Conservation (phyloP, 768 basidiomycete species). For the Podaxis pistillaris region DNA sequence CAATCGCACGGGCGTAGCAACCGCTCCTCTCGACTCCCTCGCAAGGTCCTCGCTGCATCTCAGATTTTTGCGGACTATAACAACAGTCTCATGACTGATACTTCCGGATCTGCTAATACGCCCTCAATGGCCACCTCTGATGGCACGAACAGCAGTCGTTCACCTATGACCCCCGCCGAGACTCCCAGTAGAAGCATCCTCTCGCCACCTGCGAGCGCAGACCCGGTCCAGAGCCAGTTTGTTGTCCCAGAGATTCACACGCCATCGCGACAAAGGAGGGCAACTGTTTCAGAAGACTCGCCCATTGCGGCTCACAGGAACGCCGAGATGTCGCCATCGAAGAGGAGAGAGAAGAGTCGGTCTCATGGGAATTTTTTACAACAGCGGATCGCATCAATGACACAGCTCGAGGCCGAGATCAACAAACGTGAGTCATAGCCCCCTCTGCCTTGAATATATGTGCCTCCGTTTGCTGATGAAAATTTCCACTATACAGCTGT, state of each 20-base stretch:
- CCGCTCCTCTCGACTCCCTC: conserved; percentile 56
- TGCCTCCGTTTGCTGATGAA: neutral
- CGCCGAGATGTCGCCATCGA: conserved; percentile 55
- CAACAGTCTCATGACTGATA: conserved; percentile 30
- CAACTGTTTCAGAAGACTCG: conserved; percentile 67
- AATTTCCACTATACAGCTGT: conserved; percentile 28
- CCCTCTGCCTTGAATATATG: neutral
- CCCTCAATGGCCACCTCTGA: conserved; percentile 28
- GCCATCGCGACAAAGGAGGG: conserved; percentile 49
- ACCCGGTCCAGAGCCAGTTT: conserved; percentile 23
- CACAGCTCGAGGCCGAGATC: conserved; percentile 63
- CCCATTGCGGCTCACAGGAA: conserved; percentile 43
- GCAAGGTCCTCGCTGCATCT: conserved; percentile 61
- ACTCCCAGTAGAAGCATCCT: conserved; percentile 7
- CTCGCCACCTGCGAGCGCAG: conserved; percentile 13
- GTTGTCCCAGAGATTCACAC: conserved; percentile 37
- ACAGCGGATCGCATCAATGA: conserved; percentile 64
- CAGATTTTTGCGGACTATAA: conserved; percentile 63
- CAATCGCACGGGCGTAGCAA: conserved; percentile 40
- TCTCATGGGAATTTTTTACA: conserved; percentile 57
- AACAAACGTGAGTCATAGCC: conserved; percentile 48
- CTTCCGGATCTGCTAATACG: conserved; percentile 24
- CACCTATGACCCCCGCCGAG: conserved; percentile 8
- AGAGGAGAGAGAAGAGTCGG: conserved; percentile 64
- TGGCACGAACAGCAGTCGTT: conserved; percentile 22